Base-by-base conservation (phyloP, 257 asterid species). In the Plectranthus barbatus region DNA sequence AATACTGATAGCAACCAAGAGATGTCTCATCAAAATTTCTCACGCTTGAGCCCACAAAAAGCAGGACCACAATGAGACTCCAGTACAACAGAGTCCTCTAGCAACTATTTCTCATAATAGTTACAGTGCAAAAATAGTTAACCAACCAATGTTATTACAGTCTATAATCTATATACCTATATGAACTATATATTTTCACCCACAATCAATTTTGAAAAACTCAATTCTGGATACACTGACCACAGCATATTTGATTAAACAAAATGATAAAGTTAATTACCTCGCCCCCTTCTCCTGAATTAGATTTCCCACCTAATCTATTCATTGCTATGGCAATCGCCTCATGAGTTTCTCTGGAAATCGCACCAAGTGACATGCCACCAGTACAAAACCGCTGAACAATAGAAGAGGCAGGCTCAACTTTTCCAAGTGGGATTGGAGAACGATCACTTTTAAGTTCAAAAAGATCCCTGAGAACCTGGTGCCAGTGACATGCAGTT, bases 221-320 rank as follows among this genome's bases (percentile, higher is more conserved):
- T 55, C 44, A 39, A 17, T 55, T 55, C 29, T 33, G 41, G 36
- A 42, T 23, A 26, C 56, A 15, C 45, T 42, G 56, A 20, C 61
- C 56, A 19, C 12, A 52, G 20, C 37, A 62, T 63, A 62, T 24
- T 10, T 3, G 50, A 57, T 48, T 21, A 13, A 39, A 36, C 60
- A 53, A 3, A 41, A 58, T 6, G 9, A n/a, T 9, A 14, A 21
- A 66, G 37, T 49, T 42, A 47, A 65, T 77, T 87, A 93, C 99
- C 99, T 93, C 99, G 48, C 99, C 99, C 59, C 99, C 99, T 84
- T 93, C 99, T 69, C 97, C 99, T 5, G 99, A 93, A 73, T 93
- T 93, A 48, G 99, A 93, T 73, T 90, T 93, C 57, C 99, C 99
- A 17, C 97, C 92, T 66, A 93, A 45, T 82, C 99, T 79, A 73